Percentiles rank a stretch among this genome's conserved stretches.
Evolutionary conservation across 805 yeast genomes (phyloP).

Genomic region (Blastobotrys muscicola): DNA sequence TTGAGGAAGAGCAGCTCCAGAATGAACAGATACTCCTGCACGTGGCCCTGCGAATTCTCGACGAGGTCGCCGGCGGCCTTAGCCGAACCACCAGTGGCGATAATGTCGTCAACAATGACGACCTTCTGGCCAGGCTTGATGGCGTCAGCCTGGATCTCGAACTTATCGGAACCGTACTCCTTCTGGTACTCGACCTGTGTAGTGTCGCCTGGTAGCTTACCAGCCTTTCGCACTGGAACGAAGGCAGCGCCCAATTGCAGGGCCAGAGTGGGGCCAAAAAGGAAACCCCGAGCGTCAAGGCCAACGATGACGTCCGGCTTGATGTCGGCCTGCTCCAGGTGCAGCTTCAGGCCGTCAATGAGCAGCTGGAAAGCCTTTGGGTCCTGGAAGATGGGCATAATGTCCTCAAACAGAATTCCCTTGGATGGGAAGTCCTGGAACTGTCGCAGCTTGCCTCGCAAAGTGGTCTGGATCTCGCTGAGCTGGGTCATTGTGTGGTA

Average conservation of each 20-base stretch:
- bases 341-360: constrained; percentile 69
- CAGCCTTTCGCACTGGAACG: constrained; percentile 90
- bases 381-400: constrained; percentile 82
- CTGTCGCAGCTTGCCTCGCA: constrained; percentile 36
- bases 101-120: constrained; percentile 86
- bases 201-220: constrained; percentile 86
- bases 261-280: constrained; percentile 94
- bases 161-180: constrained; percentile 86
- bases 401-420: constrained; percentile 93
- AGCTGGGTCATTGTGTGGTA: background rate
- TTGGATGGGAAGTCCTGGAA: constrained; percentile 91
- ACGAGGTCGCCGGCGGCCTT: constrained; percentile 85
- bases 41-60: constrained; percentile 52
- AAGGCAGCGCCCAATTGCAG: constrained; percentile 82
- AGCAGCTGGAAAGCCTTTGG: constrained; percentile 76
- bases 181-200: constrained; percentile 65
- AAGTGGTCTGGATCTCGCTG: constrained; percentile 13
- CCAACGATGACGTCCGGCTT: constrained; percentile 87
- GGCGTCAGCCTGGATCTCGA: constrained; percentile 79
- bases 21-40: constrained; percentile 76
- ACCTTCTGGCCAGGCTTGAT: constrained; percentile 75
- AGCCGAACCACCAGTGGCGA: constrained; percentile 98
- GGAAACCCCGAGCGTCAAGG: constrained; percentile 91
- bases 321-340: constrained; percentile 46
- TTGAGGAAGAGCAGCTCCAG: constrained; percentile 92